Base-by-base conservation (phyloP, 805 yeast species). In the Yamadazyma sp. region DNA sequence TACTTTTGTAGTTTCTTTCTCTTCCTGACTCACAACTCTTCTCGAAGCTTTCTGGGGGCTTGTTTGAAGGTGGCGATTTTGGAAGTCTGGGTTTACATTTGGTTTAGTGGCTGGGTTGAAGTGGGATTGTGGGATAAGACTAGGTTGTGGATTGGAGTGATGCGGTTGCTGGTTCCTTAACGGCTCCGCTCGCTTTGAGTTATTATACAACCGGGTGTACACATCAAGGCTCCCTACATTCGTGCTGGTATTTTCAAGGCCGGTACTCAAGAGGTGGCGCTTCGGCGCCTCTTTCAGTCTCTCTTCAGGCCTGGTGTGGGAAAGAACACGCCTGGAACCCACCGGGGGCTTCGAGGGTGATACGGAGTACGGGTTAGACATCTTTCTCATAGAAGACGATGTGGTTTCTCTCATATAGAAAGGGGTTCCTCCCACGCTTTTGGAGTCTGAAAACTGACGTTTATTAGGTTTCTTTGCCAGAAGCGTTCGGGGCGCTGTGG, bases 401-500 rank as follows among this genome's bases (percentile, higher is more conserved):
- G 70, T 66, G 9, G 70, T 67, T 7, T 61, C 69, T 27, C 54
- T 52, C 73, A 67, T 67, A 41, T 67, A 67, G 5, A 71, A 64
- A 2, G 47, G 42, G 5, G 45, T 41, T 6, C 35, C 33, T 8
- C 42, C 45, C 6, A 23, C 38, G 4, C 41, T 35, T 15, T 28
- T 32, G 3, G 40, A 16, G 17, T 41, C 41, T 12, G 40, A 36
- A 17, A 30, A 24, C 21, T 28, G 34, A 17, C 32, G 36, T 17
- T 30, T 26, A 20, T 18, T 9, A 14, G 11, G 12, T 16, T 28
- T 35, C 18, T 31, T 28, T 5, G 32, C 21, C 37, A 34, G 37
- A 19, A 22, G 33, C 9, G 37, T 14, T 21, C 21, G 25, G 9
- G 37, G 32, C 3, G 32, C 22, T 5, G 6, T 6, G 6, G 27